phyloP scores from a whole-genome alignment of 1,284 basidiomycete species.

The Sporisorium graminicola region DNA sequence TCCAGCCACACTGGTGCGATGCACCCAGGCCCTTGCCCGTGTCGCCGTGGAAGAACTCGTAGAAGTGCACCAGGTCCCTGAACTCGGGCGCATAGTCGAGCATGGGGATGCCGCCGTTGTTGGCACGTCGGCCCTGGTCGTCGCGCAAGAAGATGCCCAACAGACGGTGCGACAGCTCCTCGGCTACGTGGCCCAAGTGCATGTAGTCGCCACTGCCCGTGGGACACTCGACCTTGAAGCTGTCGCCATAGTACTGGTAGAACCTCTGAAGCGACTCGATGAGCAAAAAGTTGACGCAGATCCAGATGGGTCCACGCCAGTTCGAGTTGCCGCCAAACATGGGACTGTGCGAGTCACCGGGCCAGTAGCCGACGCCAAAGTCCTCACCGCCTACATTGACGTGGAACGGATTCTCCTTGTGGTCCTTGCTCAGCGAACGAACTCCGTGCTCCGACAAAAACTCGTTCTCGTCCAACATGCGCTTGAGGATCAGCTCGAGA shows the following conservation, averaged over 20 bases:
- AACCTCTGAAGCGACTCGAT: conserved; percentile 91
- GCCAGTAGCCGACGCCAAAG: conserved; percentile 96
- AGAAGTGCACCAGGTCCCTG: conserved; percentile 94
- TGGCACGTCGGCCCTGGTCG: conserved; percentile 83
- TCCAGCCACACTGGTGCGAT: conserved; percentile 97
- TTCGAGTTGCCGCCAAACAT: conserved; percentile 98
- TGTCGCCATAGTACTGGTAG: conserved; percentile 74
- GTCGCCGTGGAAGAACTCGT: conserved; percentile 98
- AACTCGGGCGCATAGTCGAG: conserved; percentile 95
- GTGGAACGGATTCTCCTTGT: conserved; percentile 92
- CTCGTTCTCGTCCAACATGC: conserved; percentile 88
- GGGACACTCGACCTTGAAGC: conserved; percentile 83
- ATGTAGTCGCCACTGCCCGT: conserved; percentile 93
- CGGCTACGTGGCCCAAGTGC: conserved; percentile 91
- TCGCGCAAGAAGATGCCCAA: conserved; percentile 97
- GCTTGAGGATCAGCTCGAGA: conserved; percentile 86
- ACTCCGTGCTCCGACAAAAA: conserved; percentile 95
- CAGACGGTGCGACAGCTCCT: conserved; percentile 96
- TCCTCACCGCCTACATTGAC: conserved; percentile 92
- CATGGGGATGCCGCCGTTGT: conserved; percentile 88
- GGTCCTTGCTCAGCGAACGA: conserved; percentile 84
- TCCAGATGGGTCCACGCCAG: conserved; percentile 88
- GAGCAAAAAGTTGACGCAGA: conserved; percentile 92
- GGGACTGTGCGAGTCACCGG: conserved; percentile 92
- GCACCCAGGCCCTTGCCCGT: conserved; percentile 87